Percentiles rank a stretch among this genome's conserved stretches.
phyloP scores from a whole-genome alignment of 768 basidiomycete genomes.

The Tulasnella sp. region DNA sequence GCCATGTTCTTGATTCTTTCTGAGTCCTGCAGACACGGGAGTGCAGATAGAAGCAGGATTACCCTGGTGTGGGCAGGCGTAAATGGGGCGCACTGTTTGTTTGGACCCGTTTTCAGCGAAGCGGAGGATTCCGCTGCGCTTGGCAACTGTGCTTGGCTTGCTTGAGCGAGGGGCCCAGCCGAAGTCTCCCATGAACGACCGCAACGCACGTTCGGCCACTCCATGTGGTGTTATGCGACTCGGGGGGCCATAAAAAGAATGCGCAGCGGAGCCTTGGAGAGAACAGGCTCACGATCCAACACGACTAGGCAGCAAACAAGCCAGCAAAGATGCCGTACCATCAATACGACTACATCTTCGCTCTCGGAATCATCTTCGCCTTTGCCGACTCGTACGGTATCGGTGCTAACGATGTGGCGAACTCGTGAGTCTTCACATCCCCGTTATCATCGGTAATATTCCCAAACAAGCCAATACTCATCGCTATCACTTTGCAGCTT shows the following conservation, averaged over 20 bases:
- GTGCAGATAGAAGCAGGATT: too few species aligned
- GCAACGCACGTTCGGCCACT: background rate
- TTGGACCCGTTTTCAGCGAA: background rate
- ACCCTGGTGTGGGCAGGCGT: too few species aligned
- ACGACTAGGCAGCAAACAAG: background rate
- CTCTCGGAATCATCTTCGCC: slow-evolving; percentile 34
- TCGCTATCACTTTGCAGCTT: slow-evolving; percentile 23
- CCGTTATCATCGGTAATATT: background rate
- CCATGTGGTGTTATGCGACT: background rate
- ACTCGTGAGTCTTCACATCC: background rate
- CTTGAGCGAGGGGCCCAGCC: background rate
- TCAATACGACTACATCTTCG: slow-evolving; percentile 19
- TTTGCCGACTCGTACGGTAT: slow-evolving; percentile 40
- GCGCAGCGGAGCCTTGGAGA: background rate
- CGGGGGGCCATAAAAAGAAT: background rate
- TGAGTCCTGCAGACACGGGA: background rate
- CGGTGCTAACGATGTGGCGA: slow-evolving; percentile 34
- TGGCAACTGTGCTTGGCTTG: background rate
- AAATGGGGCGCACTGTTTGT: background rate
- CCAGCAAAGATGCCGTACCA: background rate
- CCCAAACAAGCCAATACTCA: slow-evolving; percentile 18
- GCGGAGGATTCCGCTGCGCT: background rate
- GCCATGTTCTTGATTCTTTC: background rate
- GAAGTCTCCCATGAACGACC: background rate
- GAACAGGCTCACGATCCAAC: background rate